phyloP scores from a whole-genome alignment of 2,329 filamentous ascomycete species.

The Fusarium tjaetaba region DNA sequence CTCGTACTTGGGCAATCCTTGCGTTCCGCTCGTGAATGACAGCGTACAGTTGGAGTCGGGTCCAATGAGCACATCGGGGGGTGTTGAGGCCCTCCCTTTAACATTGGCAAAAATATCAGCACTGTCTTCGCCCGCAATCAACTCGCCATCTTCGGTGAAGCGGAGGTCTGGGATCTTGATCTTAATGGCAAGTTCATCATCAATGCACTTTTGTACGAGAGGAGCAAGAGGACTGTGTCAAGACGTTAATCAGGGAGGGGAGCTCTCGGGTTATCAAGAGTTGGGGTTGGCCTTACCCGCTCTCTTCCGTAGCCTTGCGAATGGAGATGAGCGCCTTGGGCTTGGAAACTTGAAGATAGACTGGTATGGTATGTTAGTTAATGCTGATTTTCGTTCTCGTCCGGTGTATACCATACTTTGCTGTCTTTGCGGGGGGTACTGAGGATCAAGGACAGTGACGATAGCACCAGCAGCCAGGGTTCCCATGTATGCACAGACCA shows the following conservation, averaged over 20 bases:
- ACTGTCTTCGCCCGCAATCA: not conserved
- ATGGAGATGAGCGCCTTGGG: not conserved
- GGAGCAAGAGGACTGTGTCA: not conserved
- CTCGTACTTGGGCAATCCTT: not conserved
- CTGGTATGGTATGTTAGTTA: not conserved
- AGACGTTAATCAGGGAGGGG: not conserved
- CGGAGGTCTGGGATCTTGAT: not conserved
- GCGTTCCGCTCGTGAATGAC: not conserved
- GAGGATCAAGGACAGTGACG: not conserved
- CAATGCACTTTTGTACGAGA: not conserved
- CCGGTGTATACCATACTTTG: not conserved
- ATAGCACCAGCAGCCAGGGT: not conserved
- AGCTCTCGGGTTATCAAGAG: not conserved
- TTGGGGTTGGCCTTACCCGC: not conserved
- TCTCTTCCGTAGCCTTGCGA: not conserved
- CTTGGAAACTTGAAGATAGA: not conserved
- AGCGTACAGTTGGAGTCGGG: not conserved
- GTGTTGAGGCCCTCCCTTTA: not conserved
- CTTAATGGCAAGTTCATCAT: not conserved
- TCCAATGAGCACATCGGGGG: not conserved
- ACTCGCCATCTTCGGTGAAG: not conserved
- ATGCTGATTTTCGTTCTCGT: not conserved
- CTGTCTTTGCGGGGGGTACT: not conserved
- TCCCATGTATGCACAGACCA: not conserved
- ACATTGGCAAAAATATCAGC: not conserved